phyloP scores from a whole-genome alignment of 2,329 filamentous ascomycete species.

The Rutstroemia sp. region DNA sequence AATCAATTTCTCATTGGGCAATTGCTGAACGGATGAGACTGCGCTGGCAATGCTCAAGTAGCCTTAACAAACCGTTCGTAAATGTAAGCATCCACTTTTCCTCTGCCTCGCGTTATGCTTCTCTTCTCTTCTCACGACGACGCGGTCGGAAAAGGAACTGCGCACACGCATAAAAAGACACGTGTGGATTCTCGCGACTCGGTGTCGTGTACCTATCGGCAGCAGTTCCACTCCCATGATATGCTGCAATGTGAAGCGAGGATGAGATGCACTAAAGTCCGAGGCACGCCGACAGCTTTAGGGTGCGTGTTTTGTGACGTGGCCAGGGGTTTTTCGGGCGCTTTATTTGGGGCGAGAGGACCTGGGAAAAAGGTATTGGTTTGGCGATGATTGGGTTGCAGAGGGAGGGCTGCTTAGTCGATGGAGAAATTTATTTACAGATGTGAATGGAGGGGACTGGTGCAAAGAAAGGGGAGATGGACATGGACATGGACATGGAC shows the following conservation, averaged over 20 bases:
- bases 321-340: background rate
- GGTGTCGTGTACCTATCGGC: constrained; percentile 5
- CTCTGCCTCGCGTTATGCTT: background rate
- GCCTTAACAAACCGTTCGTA: background rate
- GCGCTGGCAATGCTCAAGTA: constrained; percentile 3
- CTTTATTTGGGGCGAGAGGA: background rate
- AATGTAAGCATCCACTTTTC: background rate
- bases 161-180: background rate
- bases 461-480: background rate
- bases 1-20: too few relatives aligned
- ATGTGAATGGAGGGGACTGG: background rate
- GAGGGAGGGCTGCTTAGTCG: too few relatives aligned
- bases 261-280: background rate
- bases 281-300: background rate
- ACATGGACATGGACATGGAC: background rate
- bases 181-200: background rate
- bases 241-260: too few relatives aligned
- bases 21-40: background rate
- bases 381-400: background rate
- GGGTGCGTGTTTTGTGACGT: background rate
- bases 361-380: background rate
- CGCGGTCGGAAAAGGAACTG: too few relatives aligned
- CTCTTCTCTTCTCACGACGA: too few relatives aligned
- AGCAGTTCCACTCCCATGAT: background rate
- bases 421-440: too few relatives aligned